Evolutionary conservation across 306 rosid genomes (phyloP).

Genomic region (Spatholobus suberectus): DNA sequence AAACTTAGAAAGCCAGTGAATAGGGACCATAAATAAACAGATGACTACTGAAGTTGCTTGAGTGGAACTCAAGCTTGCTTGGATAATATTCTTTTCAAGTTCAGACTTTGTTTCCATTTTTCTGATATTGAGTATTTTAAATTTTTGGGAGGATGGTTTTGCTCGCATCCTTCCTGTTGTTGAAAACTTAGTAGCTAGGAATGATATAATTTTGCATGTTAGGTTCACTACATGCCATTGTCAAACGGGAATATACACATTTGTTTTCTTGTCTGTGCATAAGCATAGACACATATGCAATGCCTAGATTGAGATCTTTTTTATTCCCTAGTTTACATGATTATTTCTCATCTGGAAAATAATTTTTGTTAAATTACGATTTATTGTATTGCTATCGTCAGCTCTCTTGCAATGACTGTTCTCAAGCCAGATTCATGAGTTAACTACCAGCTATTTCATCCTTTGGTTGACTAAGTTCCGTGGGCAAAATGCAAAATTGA

Average conservation of each 20-base stretch:
- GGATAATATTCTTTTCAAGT: constrained; percentile 54
- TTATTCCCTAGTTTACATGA: neutral
- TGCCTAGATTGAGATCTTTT: constrained; percentile 35
- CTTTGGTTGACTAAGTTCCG: neutral
- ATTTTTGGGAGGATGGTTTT: constrained; percentile 75
- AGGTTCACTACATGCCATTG: constrained; percentile 44
- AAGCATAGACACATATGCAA: constrained; percentile 41
- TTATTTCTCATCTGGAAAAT: neutral
- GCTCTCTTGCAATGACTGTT: neutral
- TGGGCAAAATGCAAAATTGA: neutral
- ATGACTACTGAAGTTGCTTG: constrained; percentile 53
- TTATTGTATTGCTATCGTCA: neutral
- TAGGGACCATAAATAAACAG: constrained; percentile 65
- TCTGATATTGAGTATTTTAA: constrained; percentile 37
- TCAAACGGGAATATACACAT: constrained; percentile 45
- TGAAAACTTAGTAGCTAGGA: constrained; percentile 55
- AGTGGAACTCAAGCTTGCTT: constrained; percentile 47
- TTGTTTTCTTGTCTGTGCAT: constrained; percentile 39
- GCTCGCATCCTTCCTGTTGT: constrained; percentile 63
- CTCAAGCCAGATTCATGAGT: neutral
- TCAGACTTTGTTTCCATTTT: constrained; percentile 51
- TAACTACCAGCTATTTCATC: neutral
- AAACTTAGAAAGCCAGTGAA: constrained; percentile 43
- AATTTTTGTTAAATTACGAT: neutral
- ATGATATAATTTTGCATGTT: constrained; percentile 51